Evolutionary conservation across 345 rosid genomes (phyloP), one percentile per base, ranked within the genome.

Genomic region (Eucalyptus lansdowneana): DNA sequence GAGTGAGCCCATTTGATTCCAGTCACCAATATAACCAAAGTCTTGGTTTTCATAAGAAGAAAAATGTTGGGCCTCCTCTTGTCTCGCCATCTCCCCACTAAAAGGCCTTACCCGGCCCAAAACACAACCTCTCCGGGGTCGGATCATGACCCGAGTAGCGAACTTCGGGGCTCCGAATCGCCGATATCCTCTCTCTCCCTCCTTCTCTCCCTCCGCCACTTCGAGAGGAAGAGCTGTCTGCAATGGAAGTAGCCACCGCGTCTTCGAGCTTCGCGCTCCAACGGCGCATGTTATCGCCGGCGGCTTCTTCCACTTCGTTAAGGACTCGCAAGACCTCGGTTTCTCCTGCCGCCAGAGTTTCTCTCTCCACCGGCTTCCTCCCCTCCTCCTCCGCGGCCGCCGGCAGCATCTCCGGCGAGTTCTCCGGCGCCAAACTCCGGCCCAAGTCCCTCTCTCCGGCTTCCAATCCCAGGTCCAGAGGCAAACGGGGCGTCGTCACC

Each of bases 401-500:
- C 86, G 94, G 96, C 40, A 93, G 97, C 94, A 89, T 89, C 91
- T 90, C 92, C 44, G 90, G 93, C 31, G 96, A 94, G 40, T 93
- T 94, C 86, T 91, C 93, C 53, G 97, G 98, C 42, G 44, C 85
- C 29, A 96, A 94, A 88, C 65, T 94, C 91, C 96, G 94, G 67
- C 87, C 95, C 6, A 91, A 90, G 15, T 86, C 91, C 60, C 94
- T 95, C 90, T 89, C 93, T 54, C 96, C 95, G 44, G 93, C 92
- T n/a, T 90, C 92, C 42, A 58, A 92, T 42, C 90, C 94, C 72
- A 91, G 93, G 31, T 94, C 96, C 14, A 95, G 93, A 47, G 94
- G 96, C 58, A 97, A 91, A 90, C 94, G 99, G 60, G 94, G 95
- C 60, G 97, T 95, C 81, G 92, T 96, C 85, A 94, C 97, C 81